Evolutionary conservation across 139 green algal genomes (phyloP).

Genomic region (Spirogloea muscicola): DNA sequence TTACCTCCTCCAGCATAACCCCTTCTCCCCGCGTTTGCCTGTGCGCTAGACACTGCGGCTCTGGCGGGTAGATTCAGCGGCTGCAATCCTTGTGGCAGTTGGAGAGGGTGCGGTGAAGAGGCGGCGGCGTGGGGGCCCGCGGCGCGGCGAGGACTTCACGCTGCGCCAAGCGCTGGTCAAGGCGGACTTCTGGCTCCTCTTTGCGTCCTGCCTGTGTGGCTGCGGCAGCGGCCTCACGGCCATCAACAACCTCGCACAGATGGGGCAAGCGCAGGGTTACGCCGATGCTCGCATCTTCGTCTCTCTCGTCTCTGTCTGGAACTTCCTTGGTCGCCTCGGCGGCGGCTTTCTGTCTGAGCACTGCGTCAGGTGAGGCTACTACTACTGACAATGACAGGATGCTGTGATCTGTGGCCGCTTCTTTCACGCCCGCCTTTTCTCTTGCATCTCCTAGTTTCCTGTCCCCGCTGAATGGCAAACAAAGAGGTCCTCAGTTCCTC

Average conservation of each 20-base stretch:
- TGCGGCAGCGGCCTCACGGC: slow-evolving; percentile 61
- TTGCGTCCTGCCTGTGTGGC: slow-evolving; percentile 53
- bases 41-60: too few relatives aligned
- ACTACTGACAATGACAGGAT: too few relatives aligned
- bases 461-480: too few relatives aligned
- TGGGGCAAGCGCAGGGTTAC: slow-evolving; percentile 21
- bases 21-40: too few relatives aligned
- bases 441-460: too few relatives aligned
- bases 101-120: slow-evolving; percentile 14
- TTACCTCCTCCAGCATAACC: too few relatives aligned
- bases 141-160: slow-evolving; percentile 23
- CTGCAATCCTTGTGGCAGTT: slow-evolving; percentile 16
- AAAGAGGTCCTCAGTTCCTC: too few relatives aligned
- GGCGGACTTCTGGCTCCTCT: slow-evolving; percentile 62
- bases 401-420: too few relatives aligned
- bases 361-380: slow-evolving; percentile 22
- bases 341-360: slow-evolving; percentile 27
- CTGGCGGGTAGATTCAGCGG: too few relatives aligned
- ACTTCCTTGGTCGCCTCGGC: slow-evolving; percentile 22
- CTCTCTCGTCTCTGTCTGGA: slow-evolving; percentile 33
- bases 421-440: too few relatives aligned
- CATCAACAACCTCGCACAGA: slow-evolving; percentile 71
- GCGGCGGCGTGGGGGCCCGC: neutral
- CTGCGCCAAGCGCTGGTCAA: slow-evolving; percentile 9
- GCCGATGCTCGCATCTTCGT: slow-evolving; percentile 1